These are phyloP conservation scores for Phaeodactylum tricornutum DNA, from an alignment of 108 stramenopile species.

Conservation along the genomic window DNA sequence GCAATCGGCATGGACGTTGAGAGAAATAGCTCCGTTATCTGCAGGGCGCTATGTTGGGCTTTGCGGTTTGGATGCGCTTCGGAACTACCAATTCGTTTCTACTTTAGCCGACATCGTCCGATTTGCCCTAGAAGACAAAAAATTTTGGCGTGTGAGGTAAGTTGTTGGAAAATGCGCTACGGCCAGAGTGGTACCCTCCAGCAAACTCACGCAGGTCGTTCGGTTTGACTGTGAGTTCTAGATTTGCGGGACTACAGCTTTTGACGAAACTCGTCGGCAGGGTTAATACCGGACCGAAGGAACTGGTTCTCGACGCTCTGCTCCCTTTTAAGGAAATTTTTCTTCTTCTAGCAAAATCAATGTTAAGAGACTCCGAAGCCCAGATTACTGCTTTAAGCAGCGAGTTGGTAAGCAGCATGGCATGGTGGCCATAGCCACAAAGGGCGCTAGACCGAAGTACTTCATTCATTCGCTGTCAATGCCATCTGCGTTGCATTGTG, in stretches of 20 bases:
- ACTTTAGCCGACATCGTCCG: constrained; percentile 30
- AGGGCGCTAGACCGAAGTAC: too few species aligned
- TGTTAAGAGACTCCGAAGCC: constrained; percentile 55
- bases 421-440: constrained; percentile 63
- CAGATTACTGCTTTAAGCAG: constrained; percentile 54
- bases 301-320: constrained; percentile 52
- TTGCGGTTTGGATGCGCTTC: constrained; percentile 32
- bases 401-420: constrained; percentile 32
- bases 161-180: not conserved
- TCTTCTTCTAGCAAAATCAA: constrained; percentile 24
- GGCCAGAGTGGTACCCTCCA: not conserved
- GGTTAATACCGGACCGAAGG: constrained; percentile 14
- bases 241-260: constrained; percentile 19
- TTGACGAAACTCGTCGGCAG: constrained; percentile 30
- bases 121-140: constrained; percentile 50
- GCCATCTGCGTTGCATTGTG: too few species aligned
- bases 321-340: constrained; percentile 72
- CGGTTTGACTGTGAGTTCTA: constrained; percentile 4
- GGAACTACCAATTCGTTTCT: constrained; percentile 19
- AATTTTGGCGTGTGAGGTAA: constrained; percentile 72
- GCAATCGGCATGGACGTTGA: constrained; percentile 45
- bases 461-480: too few species aligned
- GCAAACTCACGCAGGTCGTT: constrained; percentile 3
- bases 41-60: constrained; percentile 42
- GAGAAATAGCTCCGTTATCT: too few species aligned